phyloP scores from a whole-genome alignment of 108 stramenopile species.

The Hondaea fermentalgiana region DNA sequence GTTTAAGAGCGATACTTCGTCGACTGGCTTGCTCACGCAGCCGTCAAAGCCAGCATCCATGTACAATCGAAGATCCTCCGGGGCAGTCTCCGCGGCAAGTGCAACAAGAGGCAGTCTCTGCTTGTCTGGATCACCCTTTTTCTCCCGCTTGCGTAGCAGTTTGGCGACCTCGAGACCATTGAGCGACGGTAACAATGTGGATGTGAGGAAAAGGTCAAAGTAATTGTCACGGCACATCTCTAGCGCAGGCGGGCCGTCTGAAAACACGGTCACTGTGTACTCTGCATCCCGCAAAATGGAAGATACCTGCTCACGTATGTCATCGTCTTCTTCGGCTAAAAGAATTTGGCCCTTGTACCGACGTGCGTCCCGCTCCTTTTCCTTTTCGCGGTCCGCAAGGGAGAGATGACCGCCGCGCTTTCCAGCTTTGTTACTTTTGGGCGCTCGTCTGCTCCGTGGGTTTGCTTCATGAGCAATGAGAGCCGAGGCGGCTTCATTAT shows the following conservation, averaged over 20 bases:
- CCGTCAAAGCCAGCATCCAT: conserved; percentile 58
- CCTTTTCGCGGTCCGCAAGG: neutral
- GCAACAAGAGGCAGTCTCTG: conserved; percentile 40
- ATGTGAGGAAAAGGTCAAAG: neutral
- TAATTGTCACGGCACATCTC: neutral
- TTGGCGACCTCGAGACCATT: neutral
- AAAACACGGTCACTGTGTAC: neutral
- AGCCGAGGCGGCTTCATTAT: neutral
- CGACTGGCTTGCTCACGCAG: conserved; percentile 44
- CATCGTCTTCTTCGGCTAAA: neutral
- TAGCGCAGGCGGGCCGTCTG: neutral
- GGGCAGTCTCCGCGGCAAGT: conserved; percentile 36
- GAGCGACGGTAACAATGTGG: neutral
- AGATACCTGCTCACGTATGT: neutral
- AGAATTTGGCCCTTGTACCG: neutral
- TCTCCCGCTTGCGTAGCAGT: neutral
- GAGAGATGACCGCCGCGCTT: neutral
- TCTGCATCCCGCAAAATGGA: neutral
- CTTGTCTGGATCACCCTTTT: neutral
- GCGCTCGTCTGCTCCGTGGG: neutral
- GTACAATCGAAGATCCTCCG: conserved; percentile 48
- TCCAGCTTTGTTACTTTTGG: neutral
- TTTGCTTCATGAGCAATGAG: neutral
- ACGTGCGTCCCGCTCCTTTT: neutral
- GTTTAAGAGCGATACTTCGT: conserved; percentile 33